Conservation (phyloP, 139 green algal genomes). For the Ettlia oleoabundans region DNA sequence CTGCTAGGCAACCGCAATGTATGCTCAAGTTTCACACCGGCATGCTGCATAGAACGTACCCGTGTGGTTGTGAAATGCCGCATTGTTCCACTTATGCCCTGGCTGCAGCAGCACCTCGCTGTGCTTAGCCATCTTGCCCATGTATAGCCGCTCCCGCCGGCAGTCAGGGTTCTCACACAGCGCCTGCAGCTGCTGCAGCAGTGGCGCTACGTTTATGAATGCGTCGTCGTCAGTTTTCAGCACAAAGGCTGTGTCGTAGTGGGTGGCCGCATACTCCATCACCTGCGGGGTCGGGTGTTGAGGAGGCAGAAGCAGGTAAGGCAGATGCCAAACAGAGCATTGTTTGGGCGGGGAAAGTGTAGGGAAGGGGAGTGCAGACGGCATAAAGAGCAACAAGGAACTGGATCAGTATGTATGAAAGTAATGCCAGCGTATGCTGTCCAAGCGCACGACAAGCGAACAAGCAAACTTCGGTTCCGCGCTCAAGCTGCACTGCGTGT, state of each 20-base stretch:
- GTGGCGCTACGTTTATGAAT: conserved; percentile 54
- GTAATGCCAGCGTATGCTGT: too few relatives aligned
- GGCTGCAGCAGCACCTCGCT: conserved; percentile 56
- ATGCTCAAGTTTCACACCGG: too few relatives aligned
- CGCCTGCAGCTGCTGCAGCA: conserved; percentile 47
- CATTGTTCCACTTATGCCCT: conserved; percentile 66
- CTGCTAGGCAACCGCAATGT: too few relatives aligned
- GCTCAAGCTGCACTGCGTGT: too few relatives aligned
- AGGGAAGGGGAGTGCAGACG: background rate
- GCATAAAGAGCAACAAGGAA: too few relatives aligned
- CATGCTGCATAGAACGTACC: too few relatives aligned
- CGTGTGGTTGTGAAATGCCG: conserved; percentile 60
- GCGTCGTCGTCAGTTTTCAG: conserved; percentile 69
- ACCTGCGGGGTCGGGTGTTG: background rate
- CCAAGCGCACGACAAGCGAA: too few relatives aligned
- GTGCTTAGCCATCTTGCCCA: conserved; percentile 55
- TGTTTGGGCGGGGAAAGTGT: background rate
- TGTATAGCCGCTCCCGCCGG: conserved; percentile 50
- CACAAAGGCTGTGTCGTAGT: conserved; percentile 58
- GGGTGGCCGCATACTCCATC: conserved; percentile 52
- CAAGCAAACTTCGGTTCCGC: too few relatives aligned
- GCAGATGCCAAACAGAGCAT: too few relatives aligned
- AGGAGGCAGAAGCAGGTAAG: background rate
- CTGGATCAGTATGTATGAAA: too few relatives aligned
- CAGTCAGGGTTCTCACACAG: conserved; percentile 51